These are phyloP conservation scores for Hypoxylon fuscum DNA, from an alignment of 495 filamentous ascomycete species.

Conservation along the genomic window DNA sequence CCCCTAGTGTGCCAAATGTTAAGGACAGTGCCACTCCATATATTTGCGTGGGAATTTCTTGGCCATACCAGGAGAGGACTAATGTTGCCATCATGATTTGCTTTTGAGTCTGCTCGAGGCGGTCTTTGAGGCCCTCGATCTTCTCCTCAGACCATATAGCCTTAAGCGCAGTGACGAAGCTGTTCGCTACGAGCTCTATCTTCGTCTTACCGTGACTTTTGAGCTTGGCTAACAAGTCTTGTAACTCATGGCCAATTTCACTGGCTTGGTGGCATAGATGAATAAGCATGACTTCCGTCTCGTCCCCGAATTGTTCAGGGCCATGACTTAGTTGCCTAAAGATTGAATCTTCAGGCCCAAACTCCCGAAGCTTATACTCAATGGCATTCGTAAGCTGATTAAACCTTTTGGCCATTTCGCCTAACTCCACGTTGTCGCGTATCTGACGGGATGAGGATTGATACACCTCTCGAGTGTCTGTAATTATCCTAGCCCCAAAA, in stretches of 20 bases:
- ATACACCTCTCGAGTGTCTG: background rate
- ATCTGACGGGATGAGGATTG: background rate
- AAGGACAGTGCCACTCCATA: background rate
- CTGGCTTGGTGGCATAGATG: background rate
- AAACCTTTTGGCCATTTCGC: background rate
- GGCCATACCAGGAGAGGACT: background rate
- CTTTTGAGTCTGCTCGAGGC: background rate
- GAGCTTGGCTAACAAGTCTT: background rate
- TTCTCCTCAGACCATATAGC: background rate
- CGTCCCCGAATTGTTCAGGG: background rate
- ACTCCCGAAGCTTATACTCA: background rate
- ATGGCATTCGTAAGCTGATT: background rate
- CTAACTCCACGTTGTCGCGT: background rate
- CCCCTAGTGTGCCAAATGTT: background rate
- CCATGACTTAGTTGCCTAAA: background rate
- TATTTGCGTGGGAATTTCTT: background rate
- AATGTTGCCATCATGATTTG: background rate
- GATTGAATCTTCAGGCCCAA: background rate
- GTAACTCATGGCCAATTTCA: background rate
- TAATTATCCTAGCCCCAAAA: constrained; percentile 10
- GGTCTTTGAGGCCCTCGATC: background rate
- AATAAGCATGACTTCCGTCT: background rate
- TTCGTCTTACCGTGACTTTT: background rate
- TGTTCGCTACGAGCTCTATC: background rate
- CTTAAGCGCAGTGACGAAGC: background rate